Conservation (phyloP, 768 basidiomycete genomes). For the Agaricus sinodeliciosus region DNA sequence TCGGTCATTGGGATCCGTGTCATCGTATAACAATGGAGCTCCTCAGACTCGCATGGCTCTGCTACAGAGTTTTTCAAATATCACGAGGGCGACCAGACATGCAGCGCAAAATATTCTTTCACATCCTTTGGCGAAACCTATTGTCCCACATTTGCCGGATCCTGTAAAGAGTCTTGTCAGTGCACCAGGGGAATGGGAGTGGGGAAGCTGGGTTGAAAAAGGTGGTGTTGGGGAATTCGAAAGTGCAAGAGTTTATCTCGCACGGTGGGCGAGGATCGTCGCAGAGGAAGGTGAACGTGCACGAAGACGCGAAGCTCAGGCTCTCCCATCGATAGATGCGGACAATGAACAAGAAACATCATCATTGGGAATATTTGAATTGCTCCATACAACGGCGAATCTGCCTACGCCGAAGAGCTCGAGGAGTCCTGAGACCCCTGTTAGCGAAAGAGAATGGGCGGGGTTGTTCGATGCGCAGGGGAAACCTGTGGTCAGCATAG, state of each 20-base stretch:
- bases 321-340: conserved; percentile 43
- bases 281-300: conserved; percentile 97
- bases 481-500: conserved; percentile 51
- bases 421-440: conserved; percentile 70
- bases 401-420: conserved; percentile 79
- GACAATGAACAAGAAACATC: conserved; percentile 56
- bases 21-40: conserved; percentile 25
- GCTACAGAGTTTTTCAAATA: conserved; percentile 89
- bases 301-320: conserved; percentile 71
- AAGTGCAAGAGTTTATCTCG: conserved; percentile 91
- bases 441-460: conserved; percentile 68
- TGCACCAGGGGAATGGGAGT: conserved; percentile 86
- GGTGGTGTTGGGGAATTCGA: conserved; percentile 95
- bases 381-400: conserved; percentile 72
- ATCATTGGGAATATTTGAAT: conserved; percentile 82
- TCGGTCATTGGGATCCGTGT: conserved; percentile 60
- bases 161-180: conserved; percentile 88
- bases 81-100: conserved; percentile 88
- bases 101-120: conserved; percentile 94
- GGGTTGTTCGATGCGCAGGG: conserved; percentile 77
- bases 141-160: conserved; percentile 92
- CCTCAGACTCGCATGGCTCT: conserved; percentile 75
- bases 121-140: conserved; percentile 93
- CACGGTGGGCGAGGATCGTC: conserved; percentile 94
- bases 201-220: conserved; percentile 91